Base-by-base conservation (phyloP, 441 rosid species). In the Euphorbia corollata region DNA sequence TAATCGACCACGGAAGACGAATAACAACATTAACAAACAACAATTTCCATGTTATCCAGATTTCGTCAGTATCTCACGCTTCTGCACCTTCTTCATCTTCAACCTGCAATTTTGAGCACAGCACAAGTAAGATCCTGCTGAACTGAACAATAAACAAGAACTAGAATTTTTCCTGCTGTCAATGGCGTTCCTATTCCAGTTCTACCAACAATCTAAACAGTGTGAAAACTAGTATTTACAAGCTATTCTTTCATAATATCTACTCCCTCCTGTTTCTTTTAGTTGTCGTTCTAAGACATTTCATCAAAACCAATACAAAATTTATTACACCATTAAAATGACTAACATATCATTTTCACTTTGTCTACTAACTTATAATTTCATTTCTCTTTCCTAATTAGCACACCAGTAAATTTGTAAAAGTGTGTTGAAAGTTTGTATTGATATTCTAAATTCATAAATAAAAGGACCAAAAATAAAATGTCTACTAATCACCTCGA, bases 401-500 rank as follows among this genome's bases (percentile, higher is more conserved):
- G 4, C 4, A 27, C 4, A 27, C 1, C 2, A 4, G 32, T 27
- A 27, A 4, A 30, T 47, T 45, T 23, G 39, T 1, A 15, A 5
- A 63, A 48, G 27, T 1, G 0, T 48, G 55, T 2, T 36, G 41
- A 36, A 36, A 36, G 8, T 36, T 32, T 36, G 8, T 7, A 36
- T 36, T 36, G 32, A 27, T 27, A 27, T 27, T 27, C 32, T 27
- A 27, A 27, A 27, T 27, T 27, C 2, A 27, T 4, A 27, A 12
- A 5, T 19, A 6, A 59, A 51, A 30, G 10, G 13, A 9, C 16
- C 30, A 5, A 67, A 50, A 61, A 12, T 1, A 20, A 7, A 48
- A 45, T 4, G 16, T 45, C 3, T 9, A 45, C 1, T 48, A 5
- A n/a, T 13, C 53, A 71, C 71, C 73, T 68, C 59, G 6, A 67